Evolutionary conservation across 495 filamentous ascomycete species (phyloP), one percentile per base, ranked within the genome.

Genomic region (Hamigera avellanea): DNA sequence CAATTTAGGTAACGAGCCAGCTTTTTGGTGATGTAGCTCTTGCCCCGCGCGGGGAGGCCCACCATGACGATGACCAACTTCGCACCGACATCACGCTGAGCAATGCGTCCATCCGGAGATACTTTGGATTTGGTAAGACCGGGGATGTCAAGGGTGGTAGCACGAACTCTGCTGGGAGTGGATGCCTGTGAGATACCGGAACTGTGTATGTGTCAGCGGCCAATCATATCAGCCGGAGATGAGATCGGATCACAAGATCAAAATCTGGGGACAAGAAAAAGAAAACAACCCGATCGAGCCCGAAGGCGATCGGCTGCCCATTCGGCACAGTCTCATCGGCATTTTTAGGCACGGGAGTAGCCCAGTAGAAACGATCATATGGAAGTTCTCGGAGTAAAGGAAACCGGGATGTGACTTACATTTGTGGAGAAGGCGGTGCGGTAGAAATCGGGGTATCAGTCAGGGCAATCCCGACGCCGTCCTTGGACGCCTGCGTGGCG

Each of bases 1-100:
- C 91, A 98, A 37, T 93, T 88, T 15, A 98, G 64, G 48, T 98
- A 98, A 33, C 91, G 75, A 16, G 87, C 82, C 31, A 98, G 70
- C 66, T 98, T 98, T 69, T 95, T 95, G 36, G 89, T 95, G 47
- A 98, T 87, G 59, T 98, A 98, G 39, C 86, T 94, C 62, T 98
- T 98, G 36, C 91, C 91, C 42, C 91, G 66, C 1, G 91, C 91
- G 0, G 91, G 91, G 35, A 98, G 69, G 41, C 91, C 91, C 33
- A 98, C 91, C 91, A 98, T 98, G 49, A 96, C 80, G 51, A 98
- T 91, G 48, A 95, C 87, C 46, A 96, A 67, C 66, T 98, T 98
- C 13, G 89, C 78, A 15, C 86, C 91, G 33, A 98, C 78, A 69
- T 98, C 91, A 40, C 87, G 70, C 45, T 87, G 77, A 39, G 91